A percentile compares a stretch with the other conserved stretches of the same genome.
Evolutionary conservation across 164 flowering plant species (phyloP).

Genomic region (Euptelea pleiosperma): DNA sequence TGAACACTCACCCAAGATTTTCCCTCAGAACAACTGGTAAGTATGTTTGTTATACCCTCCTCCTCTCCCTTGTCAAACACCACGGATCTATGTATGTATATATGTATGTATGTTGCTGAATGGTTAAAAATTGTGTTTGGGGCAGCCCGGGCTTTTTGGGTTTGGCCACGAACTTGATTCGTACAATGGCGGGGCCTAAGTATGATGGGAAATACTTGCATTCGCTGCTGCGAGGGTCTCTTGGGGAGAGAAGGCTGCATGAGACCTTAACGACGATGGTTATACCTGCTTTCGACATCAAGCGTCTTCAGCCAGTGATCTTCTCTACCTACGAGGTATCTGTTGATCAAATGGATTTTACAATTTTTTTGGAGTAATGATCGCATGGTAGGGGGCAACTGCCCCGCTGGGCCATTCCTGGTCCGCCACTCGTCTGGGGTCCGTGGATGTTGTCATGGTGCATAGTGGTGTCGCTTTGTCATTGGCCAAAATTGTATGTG

Average conservation of each 20-base stretch:
- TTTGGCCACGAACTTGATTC: background rate
- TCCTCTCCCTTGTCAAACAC: too few species aligned
- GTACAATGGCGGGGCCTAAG: conserved; percentile 7
- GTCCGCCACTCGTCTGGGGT: too few species aligned
- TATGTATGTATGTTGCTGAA: too few species aligned
- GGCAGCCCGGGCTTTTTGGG: background rate
- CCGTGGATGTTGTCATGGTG: too few species aligned
- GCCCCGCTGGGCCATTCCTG: too few species aligned
- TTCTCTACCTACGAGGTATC: conserved; percentile 23
- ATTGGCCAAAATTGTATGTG: too few species aligned
- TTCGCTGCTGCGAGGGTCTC: background rate
- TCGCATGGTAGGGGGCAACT: too few species aligned
- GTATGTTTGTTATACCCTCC: too few species aligned
- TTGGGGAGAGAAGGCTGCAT: conserved; percentile 1
- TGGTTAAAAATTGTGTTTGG: too few species aligned
- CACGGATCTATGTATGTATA: too few species aligned
- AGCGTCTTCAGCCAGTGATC: conserved; percentile 21
- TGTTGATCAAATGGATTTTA: background rate
- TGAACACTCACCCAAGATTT: conserved; percentile 13
- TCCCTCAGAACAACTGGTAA: conserved; percentile 14
- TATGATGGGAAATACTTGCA: conserved; percentile 12
- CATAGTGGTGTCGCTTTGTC: too few species aligned
- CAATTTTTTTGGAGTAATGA: too few species aligned
- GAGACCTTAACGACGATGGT: conserved; percentile 17
- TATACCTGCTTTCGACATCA: conserved; percentile 24